Evolutionary conservation across 495 filamentous ascomycete genomes (phyloP).

Genomic region (Penicillium psychrofluorescens): DNA sequence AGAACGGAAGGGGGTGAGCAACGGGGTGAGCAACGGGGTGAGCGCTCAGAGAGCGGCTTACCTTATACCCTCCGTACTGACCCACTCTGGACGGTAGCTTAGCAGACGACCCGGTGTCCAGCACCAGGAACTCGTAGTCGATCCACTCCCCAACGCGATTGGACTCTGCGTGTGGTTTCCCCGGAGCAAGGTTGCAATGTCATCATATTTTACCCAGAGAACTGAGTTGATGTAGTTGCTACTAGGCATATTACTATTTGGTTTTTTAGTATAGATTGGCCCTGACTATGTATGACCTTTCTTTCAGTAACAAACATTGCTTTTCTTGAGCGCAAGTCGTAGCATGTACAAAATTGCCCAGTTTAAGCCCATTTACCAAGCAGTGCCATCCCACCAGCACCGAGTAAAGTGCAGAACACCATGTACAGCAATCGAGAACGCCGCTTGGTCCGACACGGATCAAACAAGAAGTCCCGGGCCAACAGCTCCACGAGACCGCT

Average conservation of each 20-base stretch:
- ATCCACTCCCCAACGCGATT: conserved; percentile 9
- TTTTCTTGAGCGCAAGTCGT: no score
- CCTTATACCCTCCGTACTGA: no score
- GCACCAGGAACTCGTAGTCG: conserved; percentile 28
- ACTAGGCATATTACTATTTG: no score
- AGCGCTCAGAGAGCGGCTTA: no score
- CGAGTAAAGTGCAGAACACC: neutral
- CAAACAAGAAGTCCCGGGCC: conserved; percentile 29
- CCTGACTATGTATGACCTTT: no score
- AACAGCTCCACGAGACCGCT: conserved; percentile 30
- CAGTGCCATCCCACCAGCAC: neutral
- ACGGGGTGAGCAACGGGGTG: no score
- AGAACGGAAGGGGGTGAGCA: no score
- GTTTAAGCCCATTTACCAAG: neutral
- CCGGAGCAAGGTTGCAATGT: neutral
- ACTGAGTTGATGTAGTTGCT: conserved; percentile 16
- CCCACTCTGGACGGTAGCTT: conserved; percentile 7
- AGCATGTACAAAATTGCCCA: no score
- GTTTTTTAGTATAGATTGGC: no score
- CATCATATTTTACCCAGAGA: conserved; percentile 21
- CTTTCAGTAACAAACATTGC: no score
- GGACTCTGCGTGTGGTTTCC: neutral
- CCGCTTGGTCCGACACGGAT: conserved; percentile 25
- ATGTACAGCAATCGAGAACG: conserved; percentile 20
- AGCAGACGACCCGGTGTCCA: conserved; percentile 22